Evolutionary conservation across 1,139 yeast genomes (phyloP).

Genomic region (Debaryomyces singareniensis): DNA sequence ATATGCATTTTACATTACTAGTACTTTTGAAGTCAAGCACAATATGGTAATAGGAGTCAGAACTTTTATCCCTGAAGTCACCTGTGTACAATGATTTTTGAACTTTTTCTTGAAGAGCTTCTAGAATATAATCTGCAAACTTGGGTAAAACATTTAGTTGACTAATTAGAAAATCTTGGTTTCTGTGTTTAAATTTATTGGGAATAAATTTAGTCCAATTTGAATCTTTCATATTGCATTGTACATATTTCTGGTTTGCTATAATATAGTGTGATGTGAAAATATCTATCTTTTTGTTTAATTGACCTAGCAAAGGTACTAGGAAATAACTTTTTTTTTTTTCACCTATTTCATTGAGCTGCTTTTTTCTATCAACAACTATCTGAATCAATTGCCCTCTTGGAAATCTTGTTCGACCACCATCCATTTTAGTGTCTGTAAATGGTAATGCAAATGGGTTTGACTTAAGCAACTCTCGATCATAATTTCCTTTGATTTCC

Average conservation of each 20-base stretch:
- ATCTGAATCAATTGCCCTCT: conserved; percentile 18
- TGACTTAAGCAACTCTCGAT: conserved; percentile 7
- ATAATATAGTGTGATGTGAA: conserved; percentile 7
- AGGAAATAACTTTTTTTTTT: conserved; percentile 2
- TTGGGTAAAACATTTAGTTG: conserved; percentile 10
- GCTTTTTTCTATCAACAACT: conserved; percentile 8
- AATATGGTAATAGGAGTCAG: too few relatives aligned
- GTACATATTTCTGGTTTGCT: conserved; percentile 4
- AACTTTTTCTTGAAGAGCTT: conserved; percentile 1
- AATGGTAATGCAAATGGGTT: conserved; percentile 22
- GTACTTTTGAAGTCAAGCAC: too few relatives aligned
- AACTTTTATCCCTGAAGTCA: too few relatives aligned
- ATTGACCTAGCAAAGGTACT: conserved; percentile 4
- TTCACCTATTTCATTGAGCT: conserved; percentile 1
- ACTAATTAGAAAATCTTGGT: conserved; percentile 5
- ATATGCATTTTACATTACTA: too few relatives aligned
- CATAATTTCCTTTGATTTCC: conserved; percentile 10
- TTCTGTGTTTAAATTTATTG: conserved; percentile 9
- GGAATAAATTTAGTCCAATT: conserved; percentile 8
- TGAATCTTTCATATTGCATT: conserved; percentile 3
- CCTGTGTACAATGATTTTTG: conserved; percentile 1
- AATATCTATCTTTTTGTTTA: conserved; percentile 3
- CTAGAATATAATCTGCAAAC: conserved; percentile 8
- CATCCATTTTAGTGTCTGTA: conserved; percentile 14
- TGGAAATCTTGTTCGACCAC: conserved; percentile 15